A percentile compares a stretch with the other conserved stretches of the same genome.
Conservation (phyloP, 148 eudicot genomes). For the Arctostaphylos glauca region DNA sequence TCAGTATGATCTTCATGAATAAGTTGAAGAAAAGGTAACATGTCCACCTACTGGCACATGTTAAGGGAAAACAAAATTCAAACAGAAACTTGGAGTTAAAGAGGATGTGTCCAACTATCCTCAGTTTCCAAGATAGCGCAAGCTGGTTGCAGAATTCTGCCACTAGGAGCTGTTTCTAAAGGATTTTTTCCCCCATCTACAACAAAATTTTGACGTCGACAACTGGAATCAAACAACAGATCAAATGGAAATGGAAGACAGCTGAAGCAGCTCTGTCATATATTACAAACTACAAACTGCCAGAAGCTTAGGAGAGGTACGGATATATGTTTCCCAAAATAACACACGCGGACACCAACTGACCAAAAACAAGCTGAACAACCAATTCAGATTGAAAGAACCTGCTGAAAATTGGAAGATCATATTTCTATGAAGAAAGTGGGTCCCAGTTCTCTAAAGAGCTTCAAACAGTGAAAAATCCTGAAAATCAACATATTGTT, state of each 20-base stretch:
- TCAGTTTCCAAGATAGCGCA: not conserved
- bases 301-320: not conserved
- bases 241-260: slow-evolving; percentile 2
- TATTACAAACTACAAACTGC: not conserved
- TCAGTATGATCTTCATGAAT: not conserved
- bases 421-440: not conserved
- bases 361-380: not conserved
- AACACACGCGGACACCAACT: not conserved
- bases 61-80: not conserved
- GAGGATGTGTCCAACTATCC: not conserved
- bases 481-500: not conserved
- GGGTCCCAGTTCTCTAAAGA: not conserved
- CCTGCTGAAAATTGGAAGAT: not conserved
- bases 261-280: not conserved
- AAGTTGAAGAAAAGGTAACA: not conserved
- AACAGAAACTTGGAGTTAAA: not conserved
- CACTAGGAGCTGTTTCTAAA: slow-evolving; percentile 1
- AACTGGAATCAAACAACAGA: not conserved
- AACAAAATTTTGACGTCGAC: not conserved
- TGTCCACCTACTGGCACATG: not conserved
- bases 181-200: not conserved
- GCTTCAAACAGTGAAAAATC: not conserved
- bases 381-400: not conserved
- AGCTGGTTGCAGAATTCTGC: not conserved
- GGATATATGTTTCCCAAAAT: not conserved